A percentile compares a stretch with the other conserved stretches of the same genome.
Evolutionary conservation across 371 early-diverging fungal genomes (phyloP).

Genomic region (Lichtheimia corymbifera): DNA sequence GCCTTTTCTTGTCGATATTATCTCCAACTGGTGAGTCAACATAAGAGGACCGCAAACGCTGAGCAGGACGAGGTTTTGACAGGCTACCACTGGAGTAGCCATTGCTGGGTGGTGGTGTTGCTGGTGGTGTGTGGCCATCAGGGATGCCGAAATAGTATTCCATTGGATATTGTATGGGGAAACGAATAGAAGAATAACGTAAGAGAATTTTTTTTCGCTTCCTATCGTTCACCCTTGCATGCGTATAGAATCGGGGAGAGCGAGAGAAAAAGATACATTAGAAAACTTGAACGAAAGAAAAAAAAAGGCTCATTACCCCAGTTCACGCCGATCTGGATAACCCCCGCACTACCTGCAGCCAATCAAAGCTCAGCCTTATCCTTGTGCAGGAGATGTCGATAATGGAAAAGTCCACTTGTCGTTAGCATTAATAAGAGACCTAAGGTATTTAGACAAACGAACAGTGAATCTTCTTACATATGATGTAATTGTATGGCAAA

Average conservation of each 20-base stretch:
- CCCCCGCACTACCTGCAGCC: not conserved
- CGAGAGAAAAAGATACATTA: too few species aligned
- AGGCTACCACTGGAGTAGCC: not conserved
- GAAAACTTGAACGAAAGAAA: too few species aligned
- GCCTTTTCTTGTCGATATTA: constrained; percentile 8
- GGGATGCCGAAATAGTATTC: constrained; percentile 9
- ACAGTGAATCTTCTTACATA: too few species aligned
- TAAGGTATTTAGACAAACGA: too few species aligned
- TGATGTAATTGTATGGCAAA: too few species aligned
- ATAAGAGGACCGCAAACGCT: constrained; percentile 13
- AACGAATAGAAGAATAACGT: not conserved
- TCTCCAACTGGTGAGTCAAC: constrained; percentile 1
- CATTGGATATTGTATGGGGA: not conserved
- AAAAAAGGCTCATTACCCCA: not conserved
- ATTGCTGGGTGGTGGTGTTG: constrained; percentile 17
- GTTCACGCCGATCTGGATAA: not conserved
- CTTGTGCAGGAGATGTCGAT: not conserved
- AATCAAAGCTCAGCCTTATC: not conserved
- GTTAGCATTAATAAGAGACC: too few species aligned
- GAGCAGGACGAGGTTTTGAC: constrained; percentile 5
- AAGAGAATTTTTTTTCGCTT: not conserved
- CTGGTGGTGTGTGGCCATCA: constrained; percentile 21
- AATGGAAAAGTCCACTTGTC: not conserved
- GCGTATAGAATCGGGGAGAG: too few species aligned
- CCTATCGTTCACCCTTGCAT: constrained; percentile 9